These are phyloP conservation scores for Ramalina peruviana DNA, from an alignment of 495 filamentous ascomycete species.

Conservation along the genomic window DNA sequence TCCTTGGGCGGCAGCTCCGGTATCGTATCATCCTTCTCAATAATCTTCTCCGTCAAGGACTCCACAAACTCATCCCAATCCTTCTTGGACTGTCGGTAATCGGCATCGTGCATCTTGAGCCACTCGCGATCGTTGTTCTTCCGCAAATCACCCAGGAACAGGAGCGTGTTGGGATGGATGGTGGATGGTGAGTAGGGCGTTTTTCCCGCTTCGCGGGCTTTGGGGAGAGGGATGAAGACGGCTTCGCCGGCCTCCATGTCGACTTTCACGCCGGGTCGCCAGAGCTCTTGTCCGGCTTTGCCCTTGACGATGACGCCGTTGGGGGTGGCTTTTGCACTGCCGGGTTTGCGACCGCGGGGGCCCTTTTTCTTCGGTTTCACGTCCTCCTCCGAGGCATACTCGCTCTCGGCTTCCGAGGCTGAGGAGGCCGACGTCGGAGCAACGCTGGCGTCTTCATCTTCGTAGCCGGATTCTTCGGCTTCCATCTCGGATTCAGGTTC, in stretches of 20 bases:
- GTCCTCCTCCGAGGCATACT: slow-evolving; percentile 17
- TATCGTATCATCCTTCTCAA: slow-evolving; percentile 58
- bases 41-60: slow-evolving; percentile 51
- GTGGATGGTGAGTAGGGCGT: slow-evolving; percentile 52
- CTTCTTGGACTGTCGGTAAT: slow-evolving; percentile 60
- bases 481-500: slow-evolving; percentile 17
- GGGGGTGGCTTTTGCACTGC: slow-evolving; percentile 5
- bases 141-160: slow-evolving; percentile 62
- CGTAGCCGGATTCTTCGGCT: slow-evolving; percentile 24
- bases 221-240: slow-evolving; percentile 54
- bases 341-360: slow-evolving; percentile 7
- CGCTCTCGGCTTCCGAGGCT: slow-evolving; percentile 17
- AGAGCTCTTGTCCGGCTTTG: slow-evolving; percentile 36
- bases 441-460: slow-evolving; percentile 20
- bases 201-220: slow-evolving; percentile 51
- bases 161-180: slow-evolving; percentile 69
- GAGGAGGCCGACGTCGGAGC: slow-evolving; percentile 15
- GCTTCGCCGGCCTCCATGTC: slow-evolving; percentile 47
- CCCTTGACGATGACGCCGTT: slow-evolving; percentile 4
- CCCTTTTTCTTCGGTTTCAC: slow-evolving; percentile 15
- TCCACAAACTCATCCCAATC: slow-evolving; percentile 70
- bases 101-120: slow-evolving; percentile 71
- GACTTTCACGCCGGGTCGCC: slow-evolving; percentile 42
- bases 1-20: slow-evolving; percentile 75
- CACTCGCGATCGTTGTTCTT: slow-evolving; percentile 68